Base-by-base conservation (phyloP, 768 basidiomycete genomes). In the Psilocybe cubensis region DNA sequence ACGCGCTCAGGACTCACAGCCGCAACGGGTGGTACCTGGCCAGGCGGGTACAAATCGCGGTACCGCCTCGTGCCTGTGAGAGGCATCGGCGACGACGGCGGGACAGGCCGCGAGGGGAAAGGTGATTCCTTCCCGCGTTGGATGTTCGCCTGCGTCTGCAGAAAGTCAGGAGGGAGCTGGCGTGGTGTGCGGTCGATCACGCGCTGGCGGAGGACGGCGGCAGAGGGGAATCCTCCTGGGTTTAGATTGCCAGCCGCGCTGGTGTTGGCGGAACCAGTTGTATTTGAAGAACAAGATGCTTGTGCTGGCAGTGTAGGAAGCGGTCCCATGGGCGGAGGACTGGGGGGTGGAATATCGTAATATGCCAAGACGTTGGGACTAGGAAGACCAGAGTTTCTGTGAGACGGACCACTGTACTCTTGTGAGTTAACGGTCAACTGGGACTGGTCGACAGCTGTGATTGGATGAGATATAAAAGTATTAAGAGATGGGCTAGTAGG, bases 301-400 rank as follows among this genome's bases (percentile, higher is more conserved):
- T 21, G 38, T 24, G 52, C 20, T 14, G 73, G 68, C 3, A 77
- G 66, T 38, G 68, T 72, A 6, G 82, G 81, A 8, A 83, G 63
- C 0, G 82, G 81, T 0, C 70, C 73, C 38, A 68, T 68, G 3
- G 81, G 82, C 0, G 83, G 79, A 12, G 82, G 81, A 61, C 77
- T 82, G 3, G 82, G 79, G 1, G 81, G 82, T 2, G 82, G 81
- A 33, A 80, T 72, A 58, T 81, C 78, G 54, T 80, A 79, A 63
- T 80, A 76, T 4, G 78, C 74, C 6, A 79, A 66, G 14, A 77
- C 74, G 57, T 74, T 79, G 11, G 79, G 76, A 45, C 72, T 71
- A 9, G 74, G 72, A 10, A 73, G 23, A 3, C 57, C 44, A 0
- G 67, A 65, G 3, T 55, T 59, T 12, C 58, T 54, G 3, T 68